Conservation (phyloP, 2,329 filamentous ascomycete genomes). For the Nemania sp. region DNA sequence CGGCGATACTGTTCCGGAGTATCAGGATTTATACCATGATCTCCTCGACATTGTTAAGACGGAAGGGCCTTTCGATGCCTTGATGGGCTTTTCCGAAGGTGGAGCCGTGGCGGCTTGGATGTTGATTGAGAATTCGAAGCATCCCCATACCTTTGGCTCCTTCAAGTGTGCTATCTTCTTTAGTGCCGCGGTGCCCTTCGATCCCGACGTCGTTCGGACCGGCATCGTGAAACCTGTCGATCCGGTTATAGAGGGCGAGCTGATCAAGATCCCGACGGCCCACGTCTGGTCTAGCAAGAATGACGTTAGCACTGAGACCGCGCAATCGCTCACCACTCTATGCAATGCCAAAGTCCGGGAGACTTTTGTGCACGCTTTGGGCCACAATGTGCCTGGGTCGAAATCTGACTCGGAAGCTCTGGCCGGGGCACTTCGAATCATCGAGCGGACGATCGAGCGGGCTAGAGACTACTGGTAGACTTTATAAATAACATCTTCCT, state of each 20-base stretch:
- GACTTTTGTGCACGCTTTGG: conserved; percentile 35
- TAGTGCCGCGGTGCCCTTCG: conserved; percentile 38
- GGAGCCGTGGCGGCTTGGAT: conserved; percentile 41
- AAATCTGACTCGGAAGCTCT: conserved; percentile 32
- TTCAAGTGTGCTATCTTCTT: conserved; percentile 42
- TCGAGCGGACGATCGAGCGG: conserved; percentile 37
- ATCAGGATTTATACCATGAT: conserved; percentile 32
- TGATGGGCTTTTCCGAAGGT: conserved; percentile 42
- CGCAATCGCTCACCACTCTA: conserved; percentile 29
- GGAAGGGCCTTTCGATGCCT: conserved; percentile 38
- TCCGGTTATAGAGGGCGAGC: conserved; percentile 33
- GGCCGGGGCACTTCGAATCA: conserved; percentile 33
- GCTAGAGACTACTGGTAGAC: conserved; percentile 17
- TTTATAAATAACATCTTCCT: neutral
- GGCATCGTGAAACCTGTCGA: conserved; percentile 34
- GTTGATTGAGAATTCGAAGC: conserved; percentile 37
- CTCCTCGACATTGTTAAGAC: conserved; percentile 33
- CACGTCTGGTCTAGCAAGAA: conserved; percentile 35
- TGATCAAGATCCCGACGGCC: conserved; percentile 38
- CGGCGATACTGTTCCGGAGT: conserved; percentile 29
- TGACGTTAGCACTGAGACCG: conserved; percentile 25
- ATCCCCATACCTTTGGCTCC: conserved; percentile 32
- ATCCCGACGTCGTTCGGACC: conserved; percentile 34
- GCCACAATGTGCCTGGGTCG: conserved; percentile 37
- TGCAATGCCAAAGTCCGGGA: conserved; percentile 33